phyloP scores from a whole-genome alignment of 2,329 filamentous ascomycete species.

The Clarireedia paspali region DNA sequence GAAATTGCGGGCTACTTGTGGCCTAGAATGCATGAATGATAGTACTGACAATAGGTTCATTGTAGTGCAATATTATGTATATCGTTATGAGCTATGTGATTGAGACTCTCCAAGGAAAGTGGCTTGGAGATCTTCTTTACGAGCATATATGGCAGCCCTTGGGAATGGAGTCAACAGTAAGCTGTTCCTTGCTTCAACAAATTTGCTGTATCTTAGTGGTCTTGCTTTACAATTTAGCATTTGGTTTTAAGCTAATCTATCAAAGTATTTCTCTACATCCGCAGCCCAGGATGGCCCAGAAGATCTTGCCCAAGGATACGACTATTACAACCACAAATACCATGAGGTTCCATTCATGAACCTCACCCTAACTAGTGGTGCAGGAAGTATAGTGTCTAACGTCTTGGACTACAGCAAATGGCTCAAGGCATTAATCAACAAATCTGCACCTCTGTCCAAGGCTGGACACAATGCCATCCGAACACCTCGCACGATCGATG shows the following conservation, averaged over 20 bases:
- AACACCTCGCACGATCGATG: slow-evolving; percentile 28
- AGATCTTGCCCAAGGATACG: slow-evolving; percentile 37
- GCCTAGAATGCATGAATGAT: no score
- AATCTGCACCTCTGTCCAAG: slow-evolving; percentile 30
- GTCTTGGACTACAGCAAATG: slow-evolving; percentile 45
- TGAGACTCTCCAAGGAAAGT: slow-evolving; percentile 34
- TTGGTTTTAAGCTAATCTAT: background rate
- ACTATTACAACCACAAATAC: slow-evolving; percentile 29
- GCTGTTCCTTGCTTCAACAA: background rate
- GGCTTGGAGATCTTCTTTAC: slow-evolving; percentile 35
- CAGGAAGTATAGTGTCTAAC: slow-evolving; percentile 39
- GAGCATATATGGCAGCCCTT: slow-evolving; percentile 38
- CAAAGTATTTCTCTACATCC: slow-evolving; percentile 21
- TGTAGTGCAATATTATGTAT: slow-evolving; percentile 41
- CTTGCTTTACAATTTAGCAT: no score
- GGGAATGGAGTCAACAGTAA: slow-evolving; percentile 37
- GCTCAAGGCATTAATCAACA: slow-evolving; percentile 40
- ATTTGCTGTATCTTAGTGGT: background rate
- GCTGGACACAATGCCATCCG: slow-evolving; percentile 30
- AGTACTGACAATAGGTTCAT: background rate
- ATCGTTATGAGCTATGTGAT: slow-evolving; percentile 37
- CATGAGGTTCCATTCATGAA: slow-evolving; percentile 27
- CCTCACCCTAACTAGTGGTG: slow-evolving; percentile 32
- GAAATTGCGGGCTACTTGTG: no score
- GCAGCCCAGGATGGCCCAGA: slow-evolving; percentile 17